Conservation (phyloP, 176 grass and related monocot species). For the Rhynchospora tenuis region DNA sequence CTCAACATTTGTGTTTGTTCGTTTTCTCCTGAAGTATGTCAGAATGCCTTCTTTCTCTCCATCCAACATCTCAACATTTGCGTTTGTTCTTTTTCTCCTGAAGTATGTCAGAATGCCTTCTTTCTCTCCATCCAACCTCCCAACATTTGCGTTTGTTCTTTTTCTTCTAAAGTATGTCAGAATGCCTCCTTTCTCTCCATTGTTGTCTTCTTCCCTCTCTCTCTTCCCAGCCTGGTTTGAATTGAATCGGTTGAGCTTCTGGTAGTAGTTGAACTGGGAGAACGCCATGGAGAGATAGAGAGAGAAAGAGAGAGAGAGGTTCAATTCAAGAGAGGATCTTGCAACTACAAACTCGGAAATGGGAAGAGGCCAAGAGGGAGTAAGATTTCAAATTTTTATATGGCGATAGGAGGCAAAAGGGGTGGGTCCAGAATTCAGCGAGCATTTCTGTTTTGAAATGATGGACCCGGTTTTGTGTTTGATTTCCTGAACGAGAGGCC, state of each 20-base stretch:
- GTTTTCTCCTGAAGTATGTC: too few relatives aligned
- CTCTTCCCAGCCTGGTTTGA: conserved; percentile 30
- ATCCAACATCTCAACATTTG: too few relatives aligned
- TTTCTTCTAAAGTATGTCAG: too few relatives aligned
- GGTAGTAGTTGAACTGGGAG: conserved; percentile 22
- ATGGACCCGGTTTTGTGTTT: background rate
- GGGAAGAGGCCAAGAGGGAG: too few relatives aligned
- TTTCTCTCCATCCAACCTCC: conserved; percentile 36
- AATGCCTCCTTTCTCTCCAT: conserved; percentile 33
- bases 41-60: too few relatives aligned
- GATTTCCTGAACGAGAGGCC: background rate
- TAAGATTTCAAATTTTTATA: conserved; percentile 70
- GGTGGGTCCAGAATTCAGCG: background rate
- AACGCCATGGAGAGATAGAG: conserved; percentile 10
- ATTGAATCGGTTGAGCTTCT: conserved; percentile 44
- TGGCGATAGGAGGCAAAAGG: background rate
- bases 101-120: too few relatives aligned
- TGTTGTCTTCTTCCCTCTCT: conserved; percentile 35
- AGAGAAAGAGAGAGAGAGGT: background rate
- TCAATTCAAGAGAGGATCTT: too few relatives aligned
- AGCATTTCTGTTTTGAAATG: background rate
- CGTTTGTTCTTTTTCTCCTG: too few relatives aligned
- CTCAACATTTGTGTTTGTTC: too few relatives aligned
- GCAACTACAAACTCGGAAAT: too few relatives aligned
- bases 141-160: too few relatives aligned